These are phyloP conservation scores for Camelina sativa DNA, from an alignment of 345 rosid species.

Conservation along the genomic window DNA sequence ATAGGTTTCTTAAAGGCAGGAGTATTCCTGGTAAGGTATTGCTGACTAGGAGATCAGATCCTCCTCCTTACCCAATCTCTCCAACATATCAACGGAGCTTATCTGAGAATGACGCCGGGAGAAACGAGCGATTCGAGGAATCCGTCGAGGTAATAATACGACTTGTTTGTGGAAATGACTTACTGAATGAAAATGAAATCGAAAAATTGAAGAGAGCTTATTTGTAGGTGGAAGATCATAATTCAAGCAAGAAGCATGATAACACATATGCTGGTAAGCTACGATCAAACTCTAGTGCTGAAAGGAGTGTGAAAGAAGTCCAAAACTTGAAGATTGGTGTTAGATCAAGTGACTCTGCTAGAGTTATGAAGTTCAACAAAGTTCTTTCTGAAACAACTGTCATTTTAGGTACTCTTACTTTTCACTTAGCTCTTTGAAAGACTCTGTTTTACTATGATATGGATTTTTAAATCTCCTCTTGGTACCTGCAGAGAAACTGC, in stretches of 20 bases:
- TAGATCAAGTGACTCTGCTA: constrained; percentile 87
- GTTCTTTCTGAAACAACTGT: constrained; percentile 77
- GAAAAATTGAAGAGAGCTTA: constrained; percentile 8
- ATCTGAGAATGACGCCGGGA: constrained; percentile 74
- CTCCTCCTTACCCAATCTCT: constrained; percentile 56
- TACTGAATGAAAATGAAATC: constrained; percentile 1
- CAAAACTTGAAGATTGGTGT: constrained; percentile 66
- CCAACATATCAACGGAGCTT: constrained; percentile 71
- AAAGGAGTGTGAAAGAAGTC: constrained; percentile 53
- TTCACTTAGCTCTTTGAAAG: constrained; percentile 3
- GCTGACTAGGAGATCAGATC: constrained; percentile 78
- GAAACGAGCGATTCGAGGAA: constrained; percentile 54
- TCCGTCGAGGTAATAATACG: constrained; percentile 52
- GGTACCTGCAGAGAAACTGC: constrained; percentile 70
- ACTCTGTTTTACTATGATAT: not conserved
- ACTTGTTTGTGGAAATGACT: not conserved
- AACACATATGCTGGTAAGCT: constrained; percentile 53
- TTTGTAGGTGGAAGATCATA: constrained; percentile 56
- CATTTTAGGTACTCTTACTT: constrained; percentile 64
- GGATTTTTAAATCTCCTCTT: constrained; percentile 1
- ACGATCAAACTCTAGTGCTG: constrained; percentile 55
- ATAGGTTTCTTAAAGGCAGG: constrained; percentile 86
- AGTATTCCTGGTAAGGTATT: constrained; percentile 91
- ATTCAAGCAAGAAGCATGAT: constrained; percentile 48
- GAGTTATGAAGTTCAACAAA: constrained; percentile 84